These are phyloP conservation scores for Heritiera littoralis DNA, from an alignment of 345 rosid genomes.

Conservation along the genomic window DNA sequence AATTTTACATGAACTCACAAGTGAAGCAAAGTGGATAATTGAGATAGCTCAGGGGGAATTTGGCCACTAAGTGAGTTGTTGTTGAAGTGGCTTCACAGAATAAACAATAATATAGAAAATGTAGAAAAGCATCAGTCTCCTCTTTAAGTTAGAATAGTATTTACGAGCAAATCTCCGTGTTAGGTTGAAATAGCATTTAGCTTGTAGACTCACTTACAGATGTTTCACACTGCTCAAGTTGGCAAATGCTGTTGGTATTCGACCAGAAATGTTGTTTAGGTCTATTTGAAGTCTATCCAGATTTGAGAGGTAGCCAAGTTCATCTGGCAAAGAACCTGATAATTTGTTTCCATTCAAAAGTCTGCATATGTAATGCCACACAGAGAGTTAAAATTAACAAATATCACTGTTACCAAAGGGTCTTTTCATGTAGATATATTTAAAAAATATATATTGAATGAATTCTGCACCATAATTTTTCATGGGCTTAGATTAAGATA, in stretches of 20 bases:
- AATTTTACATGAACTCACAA: constrained; percentile 55
- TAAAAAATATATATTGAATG: not conserved
- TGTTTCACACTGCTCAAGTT: constrained; percentile 59
- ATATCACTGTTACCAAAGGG: not conserved
- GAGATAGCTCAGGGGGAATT: constrained; percentile 76
- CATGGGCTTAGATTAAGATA: not conserved
- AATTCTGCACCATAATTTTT: constrained; percentile 10
- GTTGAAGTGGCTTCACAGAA: constrained; percentile 81
- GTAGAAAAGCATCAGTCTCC: not conserved
- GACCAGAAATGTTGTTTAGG: constrained; percentile 70
- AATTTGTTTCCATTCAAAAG: constrained; percentile 89
- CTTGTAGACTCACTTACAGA: constrained; percentile 63
- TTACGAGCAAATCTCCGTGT: too few species aligned
- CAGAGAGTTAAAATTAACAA: constrained; percentile 18
- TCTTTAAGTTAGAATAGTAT: not conserved
- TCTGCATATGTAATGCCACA: constrained; percentile 43
- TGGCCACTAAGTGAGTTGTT: constrained; percentile 77
- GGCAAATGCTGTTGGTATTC: constrained; percentile 72
- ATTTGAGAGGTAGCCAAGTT: constrained; percentile 63
- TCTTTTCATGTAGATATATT: not conserved
- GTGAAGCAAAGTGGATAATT: constrained; percentile 62
- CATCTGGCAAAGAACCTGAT: constrained; percentile 79
- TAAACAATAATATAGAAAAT: constrained; percentile 17
- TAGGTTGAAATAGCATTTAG: constrained; percentile 16
- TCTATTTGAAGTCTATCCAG: constrained; percentile 79